phyloP scores from a whole-genome alignment of 306 rosid genomes.

The Alnus rubra region DNA sequence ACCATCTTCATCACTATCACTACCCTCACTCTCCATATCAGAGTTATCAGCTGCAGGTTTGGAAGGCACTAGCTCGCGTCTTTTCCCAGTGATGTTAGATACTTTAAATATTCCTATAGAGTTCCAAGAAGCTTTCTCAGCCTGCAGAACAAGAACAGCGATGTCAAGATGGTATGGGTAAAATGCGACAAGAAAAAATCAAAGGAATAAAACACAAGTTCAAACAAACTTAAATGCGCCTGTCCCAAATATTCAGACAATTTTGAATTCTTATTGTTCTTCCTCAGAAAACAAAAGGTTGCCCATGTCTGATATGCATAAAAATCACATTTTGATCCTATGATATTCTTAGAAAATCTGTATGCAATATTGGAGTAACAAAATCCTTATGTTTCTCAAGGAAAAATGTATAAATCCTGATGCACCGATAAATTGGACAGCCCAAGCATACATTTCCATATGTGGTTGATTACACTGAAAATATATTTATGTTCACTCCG shows the following conservation, averaged over 20 bases:
- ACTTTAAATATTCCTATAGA: slow-evolving; percentile 82
- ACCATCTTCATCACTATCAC: slow-evolving; percentile 71
- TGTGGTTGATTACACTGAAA: neutral
- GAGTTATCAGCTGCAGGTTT: slow-evolving; percentile 52
- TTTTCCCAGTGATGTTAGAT: slow-evolving; percentile 81
- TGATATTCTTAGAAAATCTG: neutral
- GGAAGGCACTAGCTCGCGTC: slow-evolving; percentile 64
- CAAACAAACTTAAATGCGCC: neutral
- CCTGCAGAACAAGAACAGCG: slow-evolving; percentile 48
- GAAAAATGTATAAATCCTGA: neutral
- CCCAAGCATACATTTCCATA: neutral
- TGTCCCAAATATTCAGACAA: neutral
- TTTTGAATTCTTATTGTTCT: neutral
- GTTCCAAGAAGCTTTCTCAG: slow-evolving; percentile 76
- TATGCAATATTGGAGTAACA: neutral
- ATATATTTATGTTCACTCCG: slow-evolving; percentile 1
- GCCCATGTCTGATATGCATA: neutral
- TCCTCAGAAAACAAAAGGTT: neutral
- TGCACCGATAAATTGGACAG: neutral
- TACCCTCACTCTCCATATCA: slow-evolving; percentile 64
- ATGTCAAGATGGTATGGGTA: slow-evolving; percentile 19
- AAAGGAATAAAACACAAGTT: slow-evolving; percentile 15
- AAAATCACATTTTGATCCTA: neutral
- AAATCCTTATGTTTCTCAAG: neutral
- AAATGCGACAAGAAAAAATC: neutral